Evolutionary conservation across 179 eudicot species (phyloP).

Genomic region (Pouteria campechiana): DNA sequence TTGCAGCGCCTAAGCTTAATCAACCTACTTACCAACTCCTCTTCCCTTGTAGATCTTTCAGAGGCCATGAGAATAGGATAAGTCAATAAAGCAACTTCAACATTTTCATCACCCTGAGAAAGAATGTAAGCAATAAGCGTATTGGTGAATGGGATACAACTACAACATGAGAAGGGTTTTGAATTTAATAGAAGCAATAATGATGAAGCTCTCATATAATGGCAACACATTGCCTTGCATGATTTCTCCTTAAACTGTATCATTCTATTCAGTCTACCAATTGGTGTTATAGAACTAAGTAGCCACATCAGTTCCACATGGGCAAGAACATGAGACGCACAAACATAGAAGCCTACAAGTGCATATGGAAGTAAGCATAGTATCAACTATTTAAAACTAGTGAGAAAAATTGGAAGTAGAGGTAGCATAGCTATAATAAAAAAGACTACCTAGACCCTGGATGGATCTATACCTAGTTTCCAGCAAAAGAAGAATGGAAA

Average conservation of each 20-base stretch:
- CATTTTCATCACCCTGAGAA: constrained; percentile 93
- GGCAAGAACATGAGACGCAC: constrained; percentile 98
- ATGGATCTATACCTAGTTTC: too few species aligned
- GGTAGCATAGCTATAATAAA: too few species aligned
- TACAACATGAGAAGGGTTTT: not conserved
- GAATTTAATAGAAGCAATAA: not conserved
- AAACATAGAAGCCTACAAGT: constrained; percentile 69
- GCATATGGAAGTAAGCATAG: constrained; percentile 1
- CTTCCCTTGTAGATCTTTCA: too few species aligned
- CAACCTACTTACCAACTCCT: too few species aligned
- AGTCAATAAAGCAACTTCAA: constrained; percentile 80
- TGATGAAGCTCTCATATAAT: constrained; percentile 7
- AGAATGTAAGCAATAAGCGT: constrained; percentile 2
- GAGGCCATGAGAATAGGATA: constrained; percentile 99
- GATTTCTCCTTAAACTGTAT: constrained; percentile 99
- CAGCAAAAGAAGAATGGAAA: too few species aligned
- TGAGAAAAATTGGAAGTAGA: too few species aligned
- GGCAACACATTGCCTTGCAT: constrained; percentile 58
- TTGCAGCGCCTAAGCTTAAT: too few species aligned
- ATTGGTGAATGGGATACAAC: not conserved
- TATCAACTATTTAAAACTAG: too few species aligned
- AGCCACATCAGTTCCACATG: constrained; percentile 98
- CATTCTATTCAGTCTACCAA: constrained; percentile 95
- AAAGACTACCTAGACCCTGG: too few species aligned
- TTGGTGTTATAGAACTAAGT: constrained; percentile 86